Conservation (phyloP, 2,329 filamentous ascomycete genomes). For the Ilyonectria destructans region DNA sequence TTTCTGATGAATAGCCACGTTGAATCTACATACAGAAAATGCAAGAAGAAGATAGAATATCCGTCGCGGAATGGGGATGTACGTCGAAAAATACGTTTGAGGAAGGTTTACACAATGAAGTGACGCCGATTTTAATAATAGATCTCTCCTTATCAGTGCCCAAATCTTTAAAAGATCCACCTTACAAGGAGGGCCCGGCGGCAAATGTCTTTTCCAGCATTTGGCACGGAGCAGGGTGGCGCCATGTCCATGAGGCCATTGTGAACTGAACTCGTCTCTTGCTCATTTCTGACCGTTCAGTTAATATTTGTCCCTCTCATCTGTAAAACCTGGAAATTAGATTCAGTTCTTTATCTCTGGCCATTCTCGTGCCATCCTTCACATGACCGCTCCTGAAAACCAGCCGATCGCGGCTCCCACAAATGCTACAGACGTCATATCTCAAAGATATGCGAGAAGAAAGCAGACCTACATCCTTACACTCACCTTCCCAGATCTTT, state of each 20-base stretch:
- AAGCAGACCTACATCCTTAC: conserved; percentile 13
- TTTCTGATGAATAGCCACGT: no score
- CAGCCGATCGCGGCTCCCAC: not conserved
- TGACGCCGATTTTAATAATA: no score
- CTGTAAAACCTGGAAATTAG: no score
- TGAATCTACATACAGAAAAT: no score
- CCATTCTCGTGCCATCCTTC: not conserved
- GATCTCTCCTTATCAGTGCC: not conserved
- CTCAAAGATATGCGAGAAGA: not conserved
- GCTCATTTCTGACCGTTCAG: not conserved
- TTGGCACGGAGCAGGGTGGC: not conserved
- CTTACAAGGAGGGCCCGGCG: not conserved
- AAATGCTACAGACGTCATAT: not conserved
- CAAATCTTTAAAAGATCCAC: not conserved
- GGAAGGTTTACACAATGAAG: no score
- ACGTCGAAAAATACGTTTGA: no score
- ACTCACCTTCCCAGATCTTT: conserved; percentile 21
- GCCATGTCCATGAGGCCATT: not conserved
- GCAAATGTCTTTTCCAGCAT: not conserved
- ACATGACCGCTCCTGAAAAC: not conserved
- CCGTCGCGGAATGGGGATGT: no score
- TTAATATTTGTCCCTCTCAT: not conserved
- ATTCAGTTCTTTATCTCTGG: not conserved
- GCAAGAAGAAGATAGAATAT: no score
- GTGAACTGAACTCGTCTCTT: not conserved